Evolutionary conservation across 148 eudicot species (phyloP).

Genomic region (Silene uniflora): DNA sequence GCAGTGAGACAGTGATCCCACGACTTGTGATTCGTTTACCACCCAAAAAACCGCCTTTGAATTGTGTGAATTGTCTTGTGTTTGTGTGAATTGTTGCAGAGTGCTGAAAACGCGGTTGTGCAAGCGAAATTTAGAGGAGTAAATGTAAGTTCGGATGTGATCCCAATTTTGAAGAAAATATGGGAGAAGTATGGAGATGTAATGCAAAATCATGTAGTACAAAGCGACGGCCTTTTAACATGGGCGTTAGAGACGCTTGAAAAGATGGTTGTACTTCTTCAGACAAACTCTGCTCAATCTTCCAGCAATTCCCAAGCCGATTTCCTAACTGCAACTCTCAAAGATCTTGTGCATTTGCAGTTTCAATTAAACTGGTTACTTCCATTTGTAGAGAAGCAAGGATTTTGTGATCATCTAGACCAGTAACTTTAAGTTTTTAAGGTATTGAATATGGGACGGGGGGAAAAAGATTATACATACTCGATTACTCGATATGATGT

Average conservation of each 20-base stretch:
- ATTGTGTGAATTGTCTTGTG: too few species aligned
- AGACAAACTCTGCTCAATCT: background rate
- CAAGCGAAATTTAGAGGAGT: slow-evolving; percentile 8
- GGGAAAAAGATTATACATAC: too few species aligned
- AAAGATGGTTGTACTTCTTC: slow-evolving; percentile 13
- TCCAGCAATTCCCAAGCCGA: slow-evolving; percentile 6
- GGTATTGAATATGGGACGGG: too few species aligned
- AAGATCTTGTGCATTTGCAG: slow-evolving; percentile 5
- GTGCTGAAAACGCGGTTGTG: background rate
- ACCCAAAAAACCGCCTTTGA: too few species aligned
- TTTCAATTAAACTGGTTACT: slow-evolving; percentile 11
- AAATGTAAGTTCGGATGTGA: background rate
- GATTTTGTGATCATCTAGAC: background rate
- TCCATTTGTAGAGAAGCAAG: background rate
- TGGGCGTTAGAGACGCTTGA: slow-evolving; percentile 25
- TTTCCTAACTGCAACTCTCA: background rate
- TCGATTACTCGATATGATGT: too few species aligned
- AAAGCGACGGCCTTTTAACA: slow-evolving; percentile 1
- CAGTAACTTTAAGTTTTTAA: too few species aligned
- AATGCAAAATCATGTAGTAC: background rate
- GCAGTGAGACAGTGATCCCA: too few species aligned
- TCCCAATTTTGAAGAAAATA: slow-evolving; percentile 14
- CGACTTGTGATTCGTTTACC: too few species aligned
- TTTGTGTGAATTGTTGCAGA: background rate
- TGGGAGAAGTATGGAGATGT: slow-evolving; percentile 19